These are phyloP conservation scores for Talaromyces sp. DNA, from an alignment of 2,329 filamentous ascomycete species.

Conservation along the genomic window DNA sequence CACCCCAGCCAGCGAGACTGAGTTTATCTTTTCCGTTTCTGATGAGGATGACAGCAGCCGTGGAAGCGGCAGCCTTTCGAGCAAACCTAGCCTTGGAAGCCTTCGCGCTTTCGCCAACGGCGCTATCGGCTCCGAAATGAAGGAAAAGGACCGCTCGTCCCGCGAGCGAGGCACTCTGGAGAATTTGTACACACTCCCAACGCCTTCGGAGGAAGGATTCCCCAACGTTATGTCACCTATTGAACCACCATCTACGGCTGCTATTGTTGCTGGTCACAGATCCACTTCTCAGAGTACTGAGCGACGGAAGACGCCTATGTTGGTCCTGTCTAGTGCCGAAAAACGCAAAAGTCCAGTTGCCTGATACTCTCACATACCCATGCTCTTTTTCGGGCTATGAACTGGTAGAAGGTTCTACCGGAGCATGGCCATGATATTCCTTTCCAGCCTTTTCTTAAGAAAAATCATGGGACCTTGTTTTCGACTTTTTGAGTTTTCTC, in stretches of 20 bases:
- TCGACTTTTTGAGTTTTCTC: background rate
- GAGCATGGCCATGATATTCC: background rate
- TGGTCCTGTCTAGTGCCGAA: constrained; percentile 82
- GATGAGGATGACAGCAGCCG: constrained; percentile 69
- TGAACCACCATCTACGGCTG: constrained; percentile 32
- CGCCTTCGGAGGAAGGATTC: constrained; percentile 56
- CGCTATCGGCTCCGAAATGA: constrained; percentile 82
- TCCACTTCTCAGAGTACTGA: constrained; percentile 50
- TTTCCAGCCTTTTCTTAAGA: constrained; percentile 9
- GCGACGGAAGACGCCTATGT: constrained; percentile 76
- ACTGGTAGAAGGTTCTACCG: constrained; percentile 3
- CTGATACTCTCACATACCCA: background rate
- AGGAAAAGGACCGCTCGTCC: constrained; percentile 58
- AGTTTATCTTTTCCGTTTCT: constrained; percentile 59
- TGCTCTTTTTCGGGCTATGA: constrained; percentile 1
- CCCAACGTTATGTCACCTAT: constrained; percentile 33
- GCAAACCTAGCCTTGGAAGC: constrained; percentile 67
- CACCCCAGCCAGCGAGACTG: constrained; percentile 82
- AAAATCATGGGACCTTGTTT: background rate
- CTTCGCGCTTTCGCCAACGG: constrained; percentile 73
- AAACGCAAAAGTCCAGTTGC: constrained; percentile 74
- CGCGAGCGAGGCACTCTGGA: constrained; percentile 51
- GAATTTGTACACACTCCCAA: constrained; percentile 44
- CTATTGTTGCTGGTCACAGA: constrained; percentile 47
- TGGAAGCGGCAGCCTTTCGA: constrained; percentile 75